phyloP scores from a whole-genome alignment of 106 monocot species.

The Dendrobium officinale region DNA sequence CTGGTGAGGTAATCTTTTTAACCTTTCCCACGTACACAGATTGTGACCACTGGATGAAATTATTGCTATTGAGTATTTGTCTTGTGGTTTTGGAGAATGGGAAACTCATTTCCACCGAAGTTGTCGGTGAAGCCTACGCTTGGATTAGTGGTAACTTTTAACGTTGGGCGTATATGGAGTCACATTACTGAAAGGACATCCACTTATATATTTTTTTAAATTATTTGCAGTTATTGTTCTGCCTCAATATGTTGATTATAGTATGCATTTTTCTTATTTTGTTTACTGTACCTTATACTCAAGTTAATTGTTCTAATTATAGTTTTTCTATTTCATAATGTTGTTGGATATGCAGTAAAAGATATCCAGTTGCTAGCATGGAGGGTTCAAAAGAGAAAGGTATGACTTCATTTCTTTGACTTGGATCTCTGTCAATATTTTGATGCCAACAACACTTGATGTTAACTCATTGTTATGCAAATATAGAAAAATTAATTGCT shows the following conservation, averaged over 20 bases:
- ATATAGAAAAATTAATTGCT: background rate
- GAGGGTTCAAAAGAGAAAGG: constrained; percentile 9
- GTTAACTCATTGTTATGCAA: background rate
- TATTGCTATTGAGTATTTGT: too few relatives aligned
- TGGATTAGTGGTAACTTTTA: too few relatives aligned
- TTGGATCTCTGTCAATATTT: background rate
- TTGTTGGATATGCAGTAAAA: constrained; percentile 9
- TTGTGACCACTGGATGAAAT: too few relatives aligned
- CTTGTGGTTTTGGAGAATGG: too few relatives aligned
- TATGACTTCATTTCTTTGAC: background rate
- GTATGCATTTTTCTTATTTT: background rate
- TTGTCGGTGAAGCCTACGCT: too few relatives aligned
- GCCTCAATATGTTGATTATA: background rate
- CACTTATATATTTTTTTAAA: background rate
- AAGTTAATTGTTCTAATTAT: background rate
- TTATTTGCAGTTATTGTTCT: background rate
- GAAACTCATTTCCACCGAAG: too few relatives aligned
- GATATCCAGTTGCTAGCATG: constrained; percentile 3
- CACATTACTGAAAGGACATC: background rate
- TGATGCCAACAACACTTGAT: background rate
- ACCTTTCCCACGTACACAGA: too few relatives aligned
- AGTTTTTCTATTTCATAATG: background rate
- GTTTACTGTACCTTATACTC: background rate
- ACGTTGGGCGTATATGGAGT: background rate
- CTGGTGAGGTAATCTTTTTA: too few relatives aligned